These are phyloP conservation scores for Exophiala sp. DNA, from an alignment of 2,329 filamentous ascomycete species.

Conservation along the genomic window DNA sequence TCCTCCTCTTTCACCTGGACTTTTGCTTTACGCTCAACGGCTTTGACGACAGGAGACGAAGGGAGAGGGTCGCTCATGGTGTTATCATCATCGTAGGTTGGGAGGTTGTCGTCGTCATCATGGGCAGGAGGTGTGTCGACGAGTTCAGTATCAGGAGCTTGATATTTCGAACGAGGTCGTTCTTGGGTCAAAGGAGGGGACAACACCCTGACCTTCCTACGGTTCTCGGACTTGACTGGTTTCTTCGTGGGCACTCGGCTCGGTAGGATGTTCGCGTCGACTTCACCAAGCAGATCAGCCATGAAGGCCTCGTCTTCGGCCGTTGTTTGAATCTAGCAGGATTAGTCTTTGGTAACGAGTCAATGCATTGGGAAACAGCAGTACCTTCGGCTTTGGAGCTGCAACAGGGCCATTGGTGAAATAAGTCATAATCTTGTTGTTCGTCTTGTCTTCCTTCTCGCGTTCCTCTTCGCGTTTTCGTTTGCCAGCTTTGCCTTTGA, in stretches of 20 bases:
- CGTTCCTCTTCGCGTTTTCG: slow-evolving; percentile 84
- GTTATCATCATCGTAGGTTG: slow-evolving; percentile 65
- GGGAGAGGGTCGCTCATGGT: slow-evolving; percentile 82
- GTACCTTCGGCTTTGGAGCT: slow-evolving; percentile 75
- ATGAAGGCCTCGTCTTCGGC: slow-evolving; percentile 89
- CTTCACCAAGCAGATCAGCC: slow-evolving; percentile 76
- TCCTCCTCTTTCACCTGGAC: slow-evolving; percentile 62
- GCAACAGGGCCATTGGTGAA: slow-evolving; percentile 73
- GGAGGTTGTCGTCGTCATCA: slow-evolving; percentile 56
- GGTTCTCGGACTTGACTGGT: slow-evolving; percentile 68
- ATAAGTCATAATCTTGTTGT: slow-evolving; percentile 90
- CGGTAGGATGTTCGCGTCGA: slow-evolving; percentile 71
- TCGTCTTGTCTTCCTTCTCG: slow-evolving; percentile 78
- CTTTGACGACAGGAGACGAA: slow-evolving; percentile 81
- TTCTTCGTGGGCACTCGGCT: slow-evolving; percentile 55
- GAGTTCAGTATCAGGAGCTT: slow-evolving; percentile 39
- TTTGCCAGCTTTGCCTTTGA: slow-evolving; percentile 65
- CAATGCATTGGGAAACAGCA: neutral
- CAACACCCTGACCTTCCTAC: slow-evolving; percentile 73
- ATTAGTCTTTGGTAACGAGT: neutral
- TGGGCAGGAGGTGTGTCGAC: slow-evolving; percentile 44
- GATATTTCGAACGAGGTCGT: slow-evolving; percentile 33
- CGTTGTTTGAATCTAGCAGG: slow-evolving; percentile 52
- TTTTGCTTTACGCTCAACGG: slow-evolving; percentile 66
- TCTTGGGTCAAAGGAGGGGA: slow-evolving; percentile 66